Evolutionary conservation across 768 basidiomycete genomes (phyloP).

Genomic region (Termitomyces sp.): DNA sequence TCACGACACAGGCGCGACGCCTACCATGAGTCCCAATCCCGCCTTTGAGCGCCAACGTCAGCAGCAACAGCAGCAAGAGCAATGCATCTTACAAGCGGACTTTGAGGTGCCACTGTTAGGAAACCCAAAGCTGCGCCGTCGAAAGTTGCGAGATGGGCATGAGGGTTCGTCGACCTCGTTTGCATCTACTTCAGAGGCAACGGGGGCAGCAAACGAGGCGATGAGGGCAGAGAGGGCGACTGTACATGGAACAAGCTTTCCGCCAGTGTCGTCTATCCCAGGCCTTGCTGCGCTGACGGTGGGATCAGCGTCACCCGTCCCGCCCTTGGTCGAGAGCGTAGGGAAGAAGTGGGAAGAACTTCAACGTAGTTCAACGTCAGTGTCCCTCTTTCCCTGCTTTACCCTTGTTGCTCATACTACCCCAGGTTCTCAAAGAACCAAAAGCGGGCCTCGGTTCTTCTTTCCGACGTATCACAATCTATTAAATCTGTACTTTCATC

Average conservation of each 20-base stretch:
- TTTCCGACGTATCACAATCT: slow-evolving; percentile 60
- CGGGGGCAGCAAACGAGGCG: neutral
- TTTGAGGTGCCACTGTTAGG: slow-evolving; percentile 6
- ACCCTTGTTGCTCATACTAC: neutral
- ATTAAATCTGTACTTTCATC: slow-evolving; percentile 43
- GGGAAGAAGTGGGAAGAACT: slow-evolving; percentile 59
- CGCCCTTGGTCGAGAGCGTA: slow-evolving; percentile 52
- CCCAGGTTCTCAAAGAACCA: slow-evolving; percentile 59
- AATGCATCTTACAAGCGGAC: neutral
- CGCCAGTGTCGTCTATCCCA: slow-evolving; percentile 33
- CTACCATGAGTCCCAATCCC: slow-evolving; percentile 43
- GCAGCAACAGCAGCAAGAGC: slow-evolving; percentile 16
- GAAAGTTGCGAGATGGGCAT: slow-evolving; percentile 18
- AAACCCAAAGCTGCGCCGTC: slow-evolving; percentile 15
- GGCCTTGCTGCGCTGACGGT: slow-evolving; percentile 28
- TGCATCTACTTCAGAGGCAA: neutral
- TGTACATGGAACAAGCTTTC: slow-evolving; percentile 16
- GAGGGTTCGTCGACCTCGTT: neutral
- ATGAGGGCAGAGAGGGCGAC: slow-evolving; percentile 8
- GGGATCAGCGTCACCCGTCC: slow-evolving; percentile 15
- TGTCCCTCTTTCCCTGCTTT: slow-evolving; percentile 15
- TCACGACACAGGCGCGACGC: slow-evolving; percentile 44
- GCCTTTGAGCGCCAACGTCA: slow-evolving; percentile 26
- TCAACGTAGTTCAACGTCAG: slow-evolving; percentile 49
- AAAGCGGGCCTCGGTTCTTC: slow-evolving; percentile 60